Base-by-base conservation (phyloP, 78 protist species). In the Salpingoeca rosetta region DNA sequence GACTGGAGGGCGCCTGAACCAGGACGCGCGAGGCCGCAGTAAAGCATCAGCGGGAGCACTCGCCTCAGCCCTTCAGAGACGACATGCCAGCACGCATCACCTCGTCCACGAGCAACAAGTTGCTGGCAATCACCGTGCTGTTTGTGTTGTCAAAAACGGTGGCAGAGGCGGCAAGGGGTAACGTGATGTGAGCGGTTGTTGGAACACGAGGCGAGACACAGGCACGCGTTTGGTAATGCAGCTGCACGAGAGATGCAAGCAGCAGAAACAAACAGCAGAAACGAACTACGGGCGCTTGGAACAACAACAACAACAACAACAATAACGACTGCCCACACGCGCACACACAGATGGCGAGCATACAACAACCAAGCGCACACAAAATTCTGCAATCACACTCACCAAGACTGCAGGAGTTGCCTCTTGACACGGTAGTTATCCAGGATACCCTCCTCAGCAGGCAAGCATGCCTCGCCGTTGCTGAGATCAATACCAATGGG, bases 21-120 rank as follows among this genome's bases (percentile, higher is more conserved):
- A n/a, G n/a, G n/a, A n/a, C n/a, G n/a, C n/a, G n/a, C n/a, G n/a
- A n/a, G n/a, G n/a, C n/a, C n/a, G n/a, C n/a, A n/a, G n/a, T n/a
- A n/a, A n/a, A n/a, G n/a, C n/a, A 51, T 51, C 17, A 51, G 7
- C 65, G 65, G 65, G 65, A 51, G 65, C 31, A 22, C 17, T 85
- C 39, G 27, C 51, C 25, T 22, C 37, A 0, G 7, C 38, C 65
- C 72, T 86, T 86, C 72, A 81, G 44, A 1, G 89, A 81, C 38
- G 85, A 45, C 57, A 80, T 81, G 65, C 99, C 99, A 28, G 99
- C 99, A 28, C 92, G 94, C 81, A 99, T 93, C 83, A 99, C 92
- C 93, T 98, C 99, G 57, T 99, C 99, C 37, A 97, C 98, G 38
- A 97, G 92, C 37, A 98, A 87, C 2, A 98, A 86, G 91, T 98